Evolutionary conservation across 2,329 filamentous ascomycete genomes (phyloP), one percentile per base, ranked within the genome.

Genomic region (Calonectria pauciramosa): DNA sequence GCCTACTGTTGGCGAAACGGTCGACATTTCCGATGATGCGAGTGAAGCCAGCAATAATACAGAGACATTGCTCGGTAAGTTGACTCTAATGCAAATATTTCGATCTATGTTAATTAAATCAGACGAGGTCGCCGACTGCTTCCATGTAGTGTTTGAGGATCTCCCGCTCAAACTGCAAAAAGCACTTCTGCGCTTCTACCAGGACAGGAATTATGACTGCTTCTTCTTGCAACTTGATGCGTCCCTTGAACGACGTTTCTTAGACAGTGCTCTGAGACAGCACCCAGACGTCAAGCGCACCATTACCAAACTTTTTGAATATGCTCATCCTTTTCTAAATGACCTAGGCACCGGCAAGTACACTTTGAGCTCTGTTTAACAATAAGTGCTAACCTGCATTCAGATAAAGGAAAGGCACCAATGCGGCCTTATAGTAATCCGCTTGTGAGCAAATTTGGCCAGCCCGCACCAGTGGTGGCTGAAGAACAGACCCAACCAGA

Each of bases 221-320:
- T 77, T 81, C 8, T 70, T 63, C 11, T n/a, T 44, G 32, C 38
- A 67, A 1, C 56, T 84, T 65, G 73, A 76, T 32, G 47, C 44
- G 0, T 54, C 80, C 3, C 34, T 82, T 8, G 41, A 59, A 9
- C 38, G 72, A 20, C 64, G 65, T 9, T 36, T 59, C 1, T 72
- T 84, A 1, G 78, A 81, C n/a, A 65, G 47, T 4, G 80, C 81
- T n/a, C 68, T 84, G 18, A 6, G 41, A 1, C 59, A 71, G 9
- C 74, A 80, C 20, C 51, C 68, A 11, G 41, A 44, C 0, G 76
- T 79, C 47, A 74, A 77, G 14, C 20, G 72, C 9, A 38, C 70
- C 34, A 71, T 75, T 13, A 59, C 30, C 20, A 56, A 75, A 4
- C 65, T 84, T 14, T 82, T 82, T 60, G 75, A 69, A 18, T 60